phyloP scores from a whole-genome alignment of 2,329 filamentous ascomycete species.

The Hymenoscyphus occultus region DNA sequence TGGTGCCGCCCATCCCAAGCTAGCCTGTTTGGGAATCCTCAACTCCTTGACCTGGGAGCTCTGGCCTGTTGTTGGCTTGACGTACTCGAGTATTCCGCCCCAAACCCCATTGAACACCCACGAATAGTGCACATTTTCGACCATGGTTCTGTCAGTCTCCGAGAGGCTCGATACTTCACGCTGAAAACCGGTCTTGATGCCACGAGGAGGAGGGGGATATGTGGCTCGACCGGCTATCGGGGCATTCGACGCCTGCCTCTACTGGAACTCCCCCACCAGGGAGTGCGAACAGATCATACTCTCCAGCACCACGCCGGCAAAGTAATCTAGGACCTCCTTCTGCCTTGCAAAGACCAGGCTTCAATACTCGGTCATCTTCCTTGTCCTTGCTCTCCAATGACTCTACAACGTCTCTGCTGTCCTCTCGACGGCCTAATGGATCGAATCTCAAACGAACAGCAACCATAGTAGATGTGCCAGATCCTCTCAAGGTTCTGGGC shows the following conservation, averaged over 20 bases:
- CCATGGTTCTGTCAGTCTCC: conserved; percentile 5
- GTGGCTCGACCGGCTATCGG: conserved; percentile 88
- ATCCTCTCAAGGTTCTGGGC: conserved; percentile 70
- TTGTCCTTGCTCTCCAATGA: conserved; percentile 74
- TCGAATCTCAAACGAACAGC: conserved; percentile 62
- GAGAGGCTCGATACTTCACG: conserved; percentile 1
- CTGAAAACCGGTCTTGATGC: conserved; percentile 8
- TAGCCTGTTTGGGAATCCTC: not conserved
- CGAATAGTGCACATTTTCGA: not conserved
- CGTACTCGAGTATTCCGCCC: not conserved
- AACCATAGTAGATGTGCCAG: conserved; percentile 51
- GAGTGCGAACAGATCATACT: conserved; percentile 59
- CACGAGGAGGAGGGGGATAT: conserved; percentile 45
- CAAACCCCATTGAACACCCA: not conserved
- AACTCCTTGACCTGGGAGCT: conserved; percentile 4
- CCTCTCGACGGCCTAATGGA: conserved; percentile 62
- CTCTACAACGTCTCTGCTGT: conserved; percentile 73
- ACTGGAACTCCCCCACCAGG: conserved; percentile 58
- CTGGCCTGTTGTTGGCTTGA: not conserved
- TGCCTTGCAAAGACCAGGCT: conserved; percentile 64
- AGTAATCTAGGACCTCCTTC: conserved; percentile 67
- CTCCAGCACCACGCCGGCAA: conserved; percentile 66
- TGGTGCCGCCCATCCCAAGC: not conserved
- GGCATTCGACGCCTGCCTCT: conserved; percentile 52
- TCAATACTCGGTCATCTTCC: conserved; percentile 71